phyloP scores from a whole-genome alignment of 768 basidiomycete genomes.

The Mycena metata region DNA sequence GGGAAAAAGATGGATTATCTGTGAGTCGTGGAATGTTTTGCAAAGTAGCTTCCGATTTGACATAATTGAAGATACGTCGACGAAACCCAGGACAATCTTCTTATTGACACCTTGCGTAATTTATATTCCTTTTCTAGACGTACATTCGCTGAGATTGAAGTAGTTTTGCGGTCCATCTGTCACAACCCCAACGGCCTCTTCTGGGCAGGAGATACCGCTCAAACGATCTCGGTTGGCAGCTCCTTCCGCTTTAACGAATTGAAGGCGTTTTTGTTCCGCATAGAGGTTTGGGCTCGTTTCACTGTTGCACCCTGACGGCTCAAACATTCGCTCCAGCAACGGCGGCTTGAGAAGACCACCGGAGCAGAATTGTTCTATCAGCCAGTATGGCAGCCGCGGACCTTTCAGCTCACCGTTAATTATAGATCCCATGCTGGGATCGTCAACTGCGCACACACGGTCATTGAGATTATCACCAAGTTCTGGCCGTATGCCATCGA shows the following conservation, averaged over 20 bases:
- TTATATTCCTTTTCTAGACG: neutral
- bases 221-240: slow-evolving; percentile 81
- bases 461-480: slow-evolving; percentile 70
- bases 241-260: slow-evolving; percentile 80
- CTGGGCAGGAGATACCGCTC: slow-evolving; percentile 87
- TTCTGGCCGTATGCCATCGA: slow-evolving; percentile 81
- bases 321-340: slow-evolving; percentile 37
- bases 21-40: slow-evolving; percentile 50
- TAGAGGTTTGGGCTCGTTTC: slow-evolving; percentile 63
- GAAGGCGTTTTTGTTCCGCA: slow-evolving; percentile 73
- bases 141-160: neutral
- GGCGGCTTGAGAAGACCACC: slow-evolving; percentile 32
- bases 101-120: slow-evolving; percentile 74
- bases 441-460: slow-evolving; percentile 75
- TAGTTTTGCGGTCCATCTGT: slow-evolving; percentile 76
- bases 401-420: slow-evolving; percentile 74
- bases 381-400: slow-evolving; percentile 44
- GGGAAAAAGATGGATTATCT: slow-evolving; percentile 67
- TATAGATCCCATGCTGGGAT: slow-evolving; percentile 79
- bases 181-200: slow-evolving; percentile 76
- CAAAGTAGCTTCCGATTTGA: slow-evolving; percentile 8
- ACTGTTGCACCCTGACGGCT: neutral
- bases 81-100: slow-evolving; percentile 79
- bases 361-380: slow-evolving; percentile 22
- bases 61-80: slow-evolving; percentile 71